A percentile compares a stretch with the other conserved stretches of the same genome.
Conservation (phyloP, 202 grass and related monocot species). For the Miscanthus sacchariflorus region DNA sequence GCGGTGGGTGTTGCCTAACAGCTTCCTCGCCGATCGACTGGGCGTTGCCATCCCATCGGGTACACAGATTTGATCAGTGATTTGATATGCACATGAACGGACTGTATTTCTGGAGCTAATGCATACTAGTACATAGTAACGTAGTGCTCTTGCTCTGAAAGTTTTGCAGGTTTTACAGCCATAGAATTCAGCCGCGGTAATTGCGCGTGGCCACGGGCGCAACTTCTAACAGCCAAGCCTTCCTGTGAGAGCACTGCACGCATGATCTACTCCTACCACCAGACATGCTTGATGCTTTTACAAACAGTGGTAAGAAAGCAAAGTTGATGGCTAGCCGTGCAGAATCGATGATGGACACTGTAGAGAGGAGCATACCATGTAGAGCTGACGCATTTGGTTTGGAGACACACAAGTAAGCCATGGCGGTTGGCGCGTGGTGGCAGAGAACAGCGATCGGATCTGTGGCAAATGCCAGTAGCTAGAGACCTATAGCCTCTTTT, state of each 20-base stretch:
- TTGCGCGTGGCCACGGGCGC: slow-evolving; percentile 26
- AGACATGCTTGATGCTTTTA: neutral
- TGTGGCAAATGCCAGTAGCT: neutral
- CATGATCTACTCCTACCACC: neutral
- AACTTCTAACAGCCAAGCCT: neutral
- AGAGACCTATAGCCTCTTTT: neutral
- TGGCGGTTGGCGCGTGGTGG: slow-evolving; percentile 5
- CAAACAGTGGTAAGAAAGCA: slow-evolving; percentile 7
- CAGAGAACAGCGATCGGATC: slow-evolving; percentile 12
- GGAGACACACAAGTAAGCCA: slow-evolving; percentile 37
- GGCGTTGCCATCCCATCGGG: neutral
- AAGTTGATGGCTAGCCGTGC: slow-evolving; percentile 23
- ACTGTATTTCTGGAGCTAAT: neutral
- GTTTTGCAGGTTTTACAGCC: slow-evolving; percentile 16
- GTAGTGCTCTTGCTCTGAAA: neutral
- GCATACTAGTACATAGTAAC: neutral
- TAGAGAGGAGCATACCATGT: neutral
- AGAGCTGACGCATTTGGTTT: slow-evolving; percentile 12
- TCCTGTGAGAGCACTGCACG: neutral
- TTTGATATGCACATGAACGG: slow-evolving; percentile 2
- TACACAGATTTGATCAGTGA: neutral
- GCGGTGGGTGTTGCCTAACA: neutral
- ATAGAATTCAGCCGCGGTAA: neutral
- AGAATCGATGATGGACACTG: neutral
- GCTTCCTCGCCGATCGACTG: neutral